These are phyloP conservation scores for Prunus campanulata DNA, from an alignment of 306 rosid species.

Conservation along the genomic window DNA sequence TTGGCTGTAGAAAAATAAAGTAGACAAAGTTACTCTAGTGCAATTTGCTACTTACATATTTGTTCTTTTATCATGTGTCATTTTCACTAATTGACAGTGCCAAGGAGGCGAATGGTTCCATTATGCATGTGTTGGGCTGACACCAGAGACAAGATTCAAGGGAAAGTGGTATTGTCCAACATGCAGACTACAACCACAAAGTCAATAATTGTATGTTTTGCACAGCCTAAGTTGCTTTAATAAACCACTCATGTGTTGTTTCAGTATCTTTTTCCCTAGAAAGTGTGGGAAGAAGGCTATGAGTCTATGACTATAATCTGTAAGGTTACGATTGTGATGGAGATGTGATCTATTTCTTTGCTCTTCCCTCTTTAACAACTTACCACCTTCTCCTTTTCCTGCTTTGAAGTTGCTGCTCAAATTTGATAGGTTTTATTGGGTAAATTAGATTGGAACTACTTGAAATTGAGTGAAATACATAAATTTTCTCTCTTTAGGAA, in stretches of 20 bases:
- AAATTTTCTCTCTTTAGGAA: no score
- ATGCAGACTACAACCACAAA: conserved; percentile 61
- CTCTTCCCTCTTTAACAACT: background rate
- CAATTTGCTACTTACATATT: background rate
- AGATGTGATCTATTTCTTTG: background rate
- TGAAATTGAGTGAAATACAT: background rate
- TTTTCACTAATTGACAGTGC: conserved; percentile 49
- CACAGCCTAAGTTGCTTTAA: background rate
- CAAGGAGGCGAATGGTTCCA: conserved; percentile 99
- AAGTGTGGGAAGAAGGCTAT: background rate
- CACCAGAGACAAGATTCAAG: conserved; percentile 94
- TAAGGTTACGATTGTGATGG: background rate
- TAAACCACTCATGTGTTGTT: conserved; percentile 17
- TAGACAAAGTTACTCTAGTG: background rate
- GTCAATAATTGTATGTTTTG: conserved; percentile 28
- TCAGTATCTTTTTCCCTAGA: conserved; percentile 16
- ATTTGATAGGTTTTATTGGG: background rate
- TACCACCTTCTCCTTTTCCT: background rate
- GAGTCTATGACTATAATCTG: background rate
- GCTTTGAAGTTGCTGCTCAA: background rate
- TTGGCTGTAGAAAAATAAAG: background rate
- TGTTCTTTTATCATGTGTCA: background rate
- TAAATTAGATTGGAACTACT: background rate
- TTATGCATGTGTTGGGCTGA: conserved; percentile 91
- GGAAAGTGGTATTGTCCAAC: conserved; percentile 99